Evolutionary conservation across 2,329 filamentous ascomycete genomes (phyloP).

Genomic region (Cordyceps militaris): DNA sequence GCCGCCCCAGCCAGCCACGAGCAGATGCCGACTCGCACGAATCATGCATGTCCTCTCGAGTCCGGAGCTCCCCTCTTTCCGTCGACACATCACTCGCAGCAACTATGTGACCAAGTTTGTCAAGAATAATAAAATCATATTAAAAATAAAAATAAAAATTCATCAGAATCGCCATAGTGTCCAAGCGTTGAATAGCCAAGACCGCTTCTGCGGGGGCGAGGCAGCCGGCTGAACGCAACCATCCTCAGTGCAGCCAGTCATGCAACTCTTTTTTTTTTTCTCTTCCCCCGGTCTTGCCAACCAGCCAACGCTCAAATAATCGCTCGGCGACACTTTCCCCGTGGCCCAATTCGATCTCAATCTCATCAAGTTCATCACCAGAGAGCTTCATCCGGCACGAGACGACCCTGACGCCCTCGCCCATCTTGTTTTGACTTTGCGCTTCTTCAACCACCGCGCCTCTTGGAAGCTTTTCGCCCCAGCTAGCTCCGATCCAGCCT

Average conservation of each 20-base stretch:
- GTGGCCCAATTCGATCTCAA: background rate
- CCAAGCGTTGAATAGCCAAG: slow-evolving; percentile 1
- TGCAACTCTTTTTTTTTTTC: background rate
- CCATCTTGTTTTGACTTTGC: background rate
- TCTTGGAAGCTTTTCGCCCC: too few species aligned
- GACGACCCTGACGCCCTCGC: too few species aligned
- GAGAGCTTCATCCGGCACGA: background rate
- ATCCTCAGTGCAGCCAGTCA: background rate
- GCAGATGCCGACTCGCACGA: background rate
- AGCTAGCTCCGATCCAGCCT: too few species aligned
- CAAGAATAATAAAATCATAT: background rate
- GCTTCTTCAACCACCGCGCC: too few species aligned
- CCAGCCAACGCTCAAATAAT: background rate
- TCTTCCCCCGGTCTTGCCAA: background rate
- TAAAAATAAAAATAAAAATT: background rate
- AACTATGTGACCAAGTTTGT: too few species aligned
- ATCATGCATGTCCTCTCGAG: too few species aligned
- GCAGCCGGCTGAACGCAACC: background rate
- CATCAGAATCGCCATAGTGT: background rate
- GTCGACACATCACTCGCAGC: too few species aligned
- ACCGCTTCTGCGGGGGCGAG: background rate
- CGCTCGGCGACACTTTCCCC: background rate
- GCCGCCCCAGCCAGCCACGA: background rate
- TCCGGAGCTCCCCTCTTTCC: too few species aligned
- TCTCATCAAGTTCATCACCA: background rate